Evolutionary conservation across 2,329 filamentous ascomycete genomes (phyloP).

Genomic region (Diaporthe australafricana): DNA sequence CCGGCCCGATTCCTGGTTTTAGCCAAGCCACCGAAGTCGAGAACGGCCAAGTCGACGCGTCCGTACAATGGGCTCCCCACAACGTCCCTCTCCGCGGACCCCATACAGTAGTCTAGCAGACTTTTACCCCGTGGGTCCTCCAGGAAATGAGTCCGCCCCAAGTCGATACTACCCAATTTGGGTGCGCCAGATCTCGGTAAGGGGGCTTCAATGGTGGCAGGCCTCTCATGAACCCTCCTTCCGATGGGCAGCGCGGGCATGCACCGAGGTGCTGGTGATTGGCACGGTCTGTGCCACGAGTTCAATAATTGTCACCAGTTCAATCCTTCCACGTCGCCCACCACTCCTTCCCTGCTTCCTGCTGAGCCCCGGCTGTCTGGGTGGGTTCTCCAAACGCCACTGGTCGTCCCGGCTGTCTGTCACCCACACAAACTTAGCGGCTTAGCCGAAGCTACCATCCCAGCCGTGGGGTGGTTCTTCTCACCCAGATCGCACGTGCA

Average conservation of each 20-base stretch:
- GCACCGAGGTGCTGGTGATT: neutral
- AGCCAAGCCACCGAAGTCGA: slow-evolving; percentile 21
- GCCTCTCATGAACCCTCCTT: neutral
- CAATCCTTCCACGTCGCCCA: neutral
- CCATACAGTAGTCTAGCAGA: neutral
- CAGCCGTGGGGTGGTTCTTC: slow-evolving; percentile 1
- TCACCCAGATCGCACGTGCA: slow-evolving; percentile 1
- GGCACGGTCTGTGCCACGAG: neutral
- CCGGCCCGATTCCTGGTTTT: slow-evolving; percentile 17
- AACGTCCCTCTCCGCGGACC: slow-evolving; percentile 6
- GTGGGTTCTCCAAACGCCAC: slow-evolving; percentile 1
- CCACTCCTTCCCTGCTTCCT: neutral
- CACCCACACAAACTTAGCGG: slow-evolving; percentile 19
- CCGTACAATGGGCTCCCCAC: slow-evolving; percentile 7
- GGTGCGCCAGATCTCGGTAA: neutral
- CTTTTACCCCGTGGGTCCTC: slow-evolving; percentile 26
- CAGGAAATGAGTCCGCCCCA: slow-evolving; percentile 16
- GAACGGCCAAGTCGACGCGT: neutral
- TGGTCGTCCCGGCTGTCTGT: slow-evolving; percentile 25
- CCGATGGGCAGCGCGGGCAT: neutral
- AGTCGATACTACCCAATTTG: slow-evolving; percentile 6
- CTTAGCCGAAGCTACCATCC: slow-evolving; percentile 21
- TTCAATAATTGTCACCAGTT: neutral
- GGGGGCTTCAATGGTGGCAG: neutral
- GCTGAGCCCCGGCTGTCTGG: slow-evolving; percentile 24